These are phyloP conservation scores for Astrothelium macrocarpum DNA, from an alignment of 495 filamentous ascomycete species.

Conservation along the genomic window DNA sequence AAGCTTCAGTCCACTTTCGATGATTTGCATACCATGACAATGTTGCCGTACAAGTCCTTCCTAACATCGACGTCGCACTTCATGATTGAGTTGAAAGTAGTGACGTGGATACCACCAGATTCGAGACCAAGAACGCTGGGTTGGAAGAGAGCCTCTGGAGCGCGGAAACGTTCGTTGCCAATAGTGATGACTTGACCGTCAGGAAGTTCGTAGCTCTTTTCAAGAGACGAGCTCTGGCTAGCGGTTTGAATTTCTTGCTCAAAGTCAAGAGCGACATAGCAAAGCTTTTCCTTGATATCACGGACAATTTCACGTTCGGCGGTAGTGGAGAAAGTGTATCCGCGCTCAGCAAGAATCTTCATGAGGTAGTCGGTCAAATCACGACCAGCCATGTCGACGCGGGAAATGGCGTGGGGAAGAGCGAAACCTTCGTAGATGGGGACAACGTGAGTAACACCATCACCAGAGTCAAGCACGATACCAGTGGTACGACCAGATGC, in stretches of 20 bases:
- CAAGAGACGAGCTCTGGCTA: slow-evolving; percentile 91
- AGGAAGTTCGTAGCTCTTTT: slow-evolving; percentile 99
- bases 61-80: slow-evolving; percentile 99
- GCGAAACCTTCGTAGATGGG: slow-evolving; percentile 99
- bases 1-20: background rate
- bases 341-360: slow-evolving; percentile 98
- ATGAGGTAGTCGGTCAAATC: slow-evolving; percentile 99
- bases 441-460: slow-evolving; percentile 99
- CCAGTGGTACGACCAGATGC: slow-evolving; percentile 99
- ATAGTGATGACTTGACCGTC: slow-evolving; percentile 99
- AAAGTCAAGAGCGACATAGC: slow-evolving; percentile 98
- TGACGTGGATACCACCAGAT: slow-evolving; percentile 97
- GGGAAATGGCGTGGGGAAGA: slow-evolving; percentile 96
- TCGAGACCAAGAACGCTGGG: slow-evolving; percentile 96
- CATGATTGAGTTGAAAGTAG: slow-evolving; percentile 99
- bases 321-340: slow-evolving; percentile 98
- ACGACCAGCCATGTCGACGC: slow-evolving; percentile 99
- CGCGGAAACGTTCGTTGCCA: slow-evolving; percentile 99
- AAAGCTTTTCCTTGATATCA: slow-evolving; percentile 99
- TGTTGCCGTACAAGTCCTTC: slow-evolving; percentile 99
- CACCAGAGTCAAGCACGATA: slow-evolving; percentile 99
- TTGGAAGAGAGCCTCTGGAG: slow-evolving; percentile 98
- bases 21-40: slow-evolving; percentile 78
- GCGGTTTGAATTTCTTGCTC: slow-evolving; percentile 99
- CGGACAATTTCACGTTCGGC: slow-evolving; percentile 99